phyloP scores from a whole-genome alignment of 2,329 filamentous ascomycete species.

The Claviceps citrina region DNA sequence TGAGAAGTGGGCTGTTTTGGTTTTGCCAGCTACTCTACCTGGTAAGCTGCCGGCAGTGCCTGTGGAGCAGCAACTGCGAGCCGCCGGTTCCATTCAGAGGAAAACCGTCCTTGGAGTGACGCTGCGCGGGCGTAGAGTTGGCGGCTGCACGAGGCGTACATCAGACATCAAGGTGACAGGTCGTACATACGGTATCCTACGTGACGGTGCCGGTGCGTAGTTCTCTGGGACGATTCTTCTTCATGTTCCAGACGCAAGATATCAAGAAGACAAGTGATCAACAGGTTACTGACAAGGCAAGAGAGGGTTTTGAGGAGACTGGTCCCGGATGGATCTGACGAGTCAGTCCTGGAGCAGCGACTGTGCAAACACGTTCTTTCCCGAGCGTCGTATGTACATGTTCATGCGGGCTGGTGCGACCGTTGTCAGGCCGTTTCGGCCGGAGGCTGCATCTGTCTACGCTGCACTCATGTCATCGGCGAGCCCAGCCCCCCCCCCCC shows the following conservation, averaged over 20 bases:
- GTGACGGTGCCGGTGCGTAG: conserved; percentile 13
- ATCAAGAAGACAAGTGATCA: conserved; percentile 13
- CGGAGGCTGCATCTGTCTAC: conserved; percentile 15
- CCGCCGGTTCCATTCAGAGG: conserved; percentile 18
- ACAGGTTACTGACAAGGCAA: no score
- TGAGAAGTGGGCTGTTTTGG: no score
- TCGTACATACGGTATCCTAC: conserved; percentile 15
- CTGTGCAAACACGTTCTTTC: no score
- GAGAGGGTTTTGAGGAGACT: conserved; percentile 14
- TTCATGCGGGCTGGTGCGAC: conserved; percentile 6
- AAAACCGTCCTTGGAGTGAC: conserved; percentile 15
- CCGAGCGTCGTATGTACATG: no score
- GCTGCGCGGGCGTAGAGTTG: conserved; percentile 14
- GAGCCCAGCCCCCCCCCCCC: no score
- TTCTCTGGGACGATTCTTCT: conserved; percentile 6
- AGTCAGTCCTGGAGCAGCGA: conserved; percentile 6
- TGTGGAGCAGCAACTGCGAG: no score
- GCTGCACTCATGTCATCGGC: conserved; percentile 25
- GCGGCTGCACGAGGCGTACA: conserved; percentile 13
- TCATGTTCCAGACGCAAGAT: conserved; percentile 11
- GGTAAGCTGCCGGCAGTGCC: no score
- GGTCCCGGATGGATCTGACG: conserved; percentile 15
- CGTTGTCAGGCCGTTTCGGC: conserved; percentile 4
- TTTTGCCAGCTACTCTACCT: no score
- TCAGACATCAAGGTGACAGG: conserved; percentile 13